Conservation (phyloP, 306 rosid species). For the Hippophae rhamnoides region DNA sequence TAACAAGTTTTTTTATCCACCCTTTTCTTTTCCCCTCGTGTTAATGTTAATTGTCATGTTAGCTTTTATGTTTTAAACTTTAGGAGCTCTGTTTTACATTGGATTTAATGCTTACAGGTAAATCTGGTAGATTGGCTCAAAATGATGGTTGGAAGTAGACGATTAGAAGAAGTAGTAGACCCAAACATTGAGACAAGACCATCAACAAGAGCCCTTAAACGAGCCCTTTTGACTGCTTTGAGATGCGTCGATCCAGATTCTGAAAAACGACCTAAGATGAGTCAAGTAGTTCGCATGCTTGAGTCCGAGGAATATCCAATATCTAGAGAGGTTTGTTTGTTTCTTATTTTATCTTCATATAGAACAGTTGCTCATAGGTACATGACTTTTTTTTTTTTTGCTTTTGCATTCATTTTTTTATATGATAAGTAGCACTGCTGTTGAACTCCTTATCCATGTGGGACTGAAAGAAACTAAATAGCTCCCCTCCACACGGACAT, state of each 20-base stretch:
- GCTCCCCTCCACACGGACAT: too few relatives aligned
- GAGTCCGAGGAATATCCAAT: constrained; percentile 86
- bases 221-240: constrained; percentile 78
- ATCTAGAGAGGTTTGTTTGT: constrained; percentile 64
- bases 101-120: constrained; percentile 36
- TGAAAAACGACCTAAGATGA: constrained; percentile 87
- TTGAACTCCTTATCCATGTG: too few relatives aligned
- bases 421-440: too few relatives aligned
- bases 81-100: constrained; percentile 11
- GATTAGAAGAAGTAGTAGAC: constrained; percentile 87
- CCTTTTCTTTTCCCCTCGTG: too few relatives aligned
- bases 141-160: constrained; percentile 87
- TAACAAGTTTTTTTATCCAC: too few relatives aligned
- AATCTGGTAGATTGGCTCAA: constrained; percentile 90
- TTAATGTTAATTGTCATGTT: too few relatives aligned
- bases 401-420: too few relatives aligned
- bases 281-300: constrained; percentile 89
- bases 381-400: too few relatives aligned
- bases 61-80: neutral
- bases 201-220: constrained; percentile 74
- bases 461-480: too few relatives aligned
- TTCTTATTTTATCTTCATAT: neutral
- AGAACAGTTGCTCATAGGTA: neutral
- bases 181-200: constrained; percentile 76
- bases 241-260: constrained; percentile 93